Evolutionary conservation across 257 asterid genomes (phyloP).

Genomic region (Jasminum sambac): DNA sequence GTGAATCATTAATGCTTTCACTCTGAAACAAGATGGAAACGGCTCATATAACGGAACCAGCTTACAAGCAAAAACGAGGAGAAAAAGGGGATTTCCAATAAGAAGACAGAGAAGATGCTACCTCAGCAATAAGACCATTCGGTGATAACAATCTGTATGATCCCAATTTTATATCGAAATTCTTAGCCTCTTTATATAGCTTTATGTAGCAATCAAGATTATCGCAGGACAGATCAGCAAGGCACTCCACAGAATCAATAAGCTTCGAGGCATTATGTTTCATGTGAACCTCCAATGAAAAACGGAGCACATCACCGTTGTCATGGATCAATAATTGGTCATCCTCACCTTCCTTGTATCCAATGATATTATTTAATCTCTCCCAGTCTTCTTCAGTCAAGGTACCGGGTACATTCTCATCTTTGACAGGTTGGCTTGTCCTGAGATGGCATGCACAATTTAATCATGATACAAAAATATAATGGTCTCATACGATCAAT

Average conservation of each 20-base stretch:
- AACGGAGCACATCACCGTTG: conserved; percentile 54
- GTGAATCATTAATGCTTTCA: conserved; percentile 73
- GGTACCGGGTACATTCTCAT: conserved; percentile 70
- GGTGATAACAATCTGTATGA: conserved; percentile 88
- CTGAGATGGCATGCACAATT: conserved; percentile 42
- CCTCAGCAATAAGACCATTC: conserved; percentile 95
- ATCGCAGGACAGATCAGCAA: conserved; percentile 94
- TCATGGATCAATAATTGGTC: conserved; percentile 48
- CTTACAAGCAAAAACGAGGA: conserved; percentile 8
- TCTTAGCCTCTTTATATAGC: conserved; percentile 74
- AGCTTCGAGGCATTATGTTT: conserved; percentile 95
- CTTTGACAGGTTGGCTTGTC: conserved; percentile 62
- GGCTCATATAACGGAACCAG: conserved; percentile 14
- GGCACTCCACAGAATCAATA: conserved; percentile 61
- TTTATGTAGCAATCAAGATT: conserved; percentile 77
- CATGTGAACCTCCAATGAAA: conserved; percentile 84
- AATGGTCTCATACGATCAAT: conserved; percentile 19
- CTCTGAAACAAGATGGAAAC: conserved; percentile 57
- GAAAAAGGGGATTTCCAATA: not conserved
- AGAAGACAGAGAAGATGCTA: conserved; percentile 18
- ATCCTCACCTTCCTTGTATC: conserved; percentile 77
- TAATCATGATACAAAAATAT: conserved; percentile 25
- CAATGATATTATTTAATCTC: conserved; percentile 82
- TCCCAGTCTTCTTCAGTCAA: conserved; percentile 92
- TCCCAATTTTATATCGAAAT: conserved; percentile 78